A percentile compares a stretch with the other conserved stretches of the same genome.
phyloP scores from a whole-genome alignment of 805 yeast species.

The Candida pini region DNA sequence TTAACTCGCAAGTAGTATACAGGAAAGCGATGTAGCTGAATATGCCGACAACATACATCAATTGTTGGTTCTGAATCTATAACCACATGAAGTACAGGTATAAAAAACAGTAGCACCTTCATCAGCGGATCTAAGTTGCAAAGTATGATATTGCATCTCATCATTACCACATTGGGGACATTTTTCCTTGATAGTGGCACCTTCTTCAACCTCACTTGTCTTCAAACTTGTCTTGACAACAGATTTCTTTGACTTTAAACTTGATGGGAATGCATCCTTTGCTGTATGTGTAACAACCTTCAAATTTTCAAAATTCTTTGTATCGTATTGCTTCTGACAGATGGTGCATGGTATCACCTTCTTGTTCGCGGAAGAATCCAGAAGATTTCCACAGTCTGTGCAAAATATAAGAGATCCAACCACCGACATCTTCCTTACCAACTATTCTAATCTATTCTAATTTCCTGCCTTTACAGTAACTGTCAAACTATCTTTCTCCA shows the following conservation, averaged over 20 bases:
- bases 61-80: constrained; percentile 91
- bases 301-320: constrained; percentile 61
- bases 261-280: constrained; percentile 91
- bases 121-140: constrained; percentile 96
- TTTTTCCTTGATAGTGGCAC: constrained; percentile 94
- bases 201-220: constrained; percentile 79
- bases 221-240: constrained; percentile 82
- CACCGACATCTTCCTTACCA: constrained; percentile 69
- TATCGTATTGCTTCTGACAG: constrained; percentile 36
- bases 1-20: not conserved
- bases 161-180: constrained; percentile 99
- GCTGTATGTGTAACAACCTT: constrained; percentile 85
- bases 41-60: no score
- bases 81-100: constrained; percentile 90
- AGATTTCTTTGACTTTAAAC: constrained; percentile 73
- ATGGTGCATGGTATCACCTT: constrained; percentile 51
- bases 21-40: not conserved
- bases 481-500: no score
- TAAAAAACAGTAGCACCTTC: constrained; percentile 99
- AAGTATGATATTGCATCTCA: constrained; percentile 96
- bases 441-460: no score
- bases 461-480: no score
- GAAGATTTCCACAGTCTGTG: constrained; percentile 82
- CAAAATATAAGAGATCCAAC: constrained; percentile 96
- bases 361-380: constrained; percentile 58